These are phyloP conservation scores for Cadophora malorum DNA, from an alignment of 2,329 filamentous ascomycete genomes.

Conservation along the genomic window DNA sequence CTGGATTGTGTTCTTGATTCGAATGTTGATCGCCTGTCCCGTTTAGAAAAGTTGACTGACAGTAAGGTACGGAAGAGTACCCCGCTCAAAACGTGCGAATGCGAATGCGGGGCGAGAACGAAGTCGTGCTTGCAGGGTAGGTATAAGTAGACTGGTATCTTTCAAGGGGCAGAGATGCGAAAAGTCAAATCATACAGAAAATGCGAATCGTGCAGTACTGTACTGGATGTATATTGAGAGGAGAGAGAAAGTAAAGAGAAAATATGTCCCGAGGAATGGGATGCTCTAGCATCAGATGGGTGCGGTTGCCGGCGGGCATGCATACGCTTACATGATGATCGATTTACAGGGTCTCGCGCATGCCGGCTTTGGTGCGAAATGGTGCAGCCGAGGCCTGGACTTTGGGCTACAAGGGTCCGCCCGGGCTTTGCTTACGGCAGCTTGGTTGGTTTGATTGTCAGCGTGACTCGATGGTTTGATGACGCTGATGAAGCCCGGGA, in stretches of 20 bases:
- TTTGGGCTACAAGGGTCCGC: not conserved
- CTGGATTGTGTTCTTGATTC: constrained; percentile 7
- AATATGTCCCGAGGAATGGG: constrained; percentile 13
- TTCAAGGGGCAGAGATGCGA: not conserved
- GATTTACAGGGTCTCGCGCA: constrained; percentile 20
- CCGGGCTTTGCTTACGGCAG: constrained; percentile 11
- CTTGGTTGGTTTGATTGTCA: constrained; percentile 12
- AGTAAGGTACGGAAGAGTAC: constrained; percentile 19
- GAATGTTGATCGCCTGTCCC: not conserved
- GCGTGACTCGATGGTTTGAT: constrained; percentile 2
- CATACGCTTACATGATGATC: constrained; percentile 25
- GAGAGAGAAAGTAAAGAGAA: not conserved
- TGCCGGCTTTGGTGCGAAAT: not conserved
- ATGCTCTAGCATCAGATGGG: not conserved
- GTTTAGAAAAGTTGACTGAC: not conserved
- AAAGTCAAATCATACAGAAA: not conserved
- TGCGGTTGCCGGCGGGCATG: constrained; percentile 9
- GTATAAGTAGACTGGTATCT: not conserved
- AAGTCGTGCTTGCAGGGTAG: constrained; percentile 12
- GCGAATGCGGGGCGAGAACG: constrained; percentile 17
- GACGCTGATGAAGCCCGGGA: constrained; percentile 1
- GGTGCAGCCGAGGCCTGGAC: constrained; percentile 21
- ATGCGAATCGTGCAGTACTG: not conserved
- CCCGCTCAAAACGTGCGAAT: constrained; percentile 30
- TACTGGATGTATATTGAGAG: not conserved